phyloP scores from a whole-genome alignment of 805 yeast genomes.

The Metschnikowia peoriensis region DNA sequence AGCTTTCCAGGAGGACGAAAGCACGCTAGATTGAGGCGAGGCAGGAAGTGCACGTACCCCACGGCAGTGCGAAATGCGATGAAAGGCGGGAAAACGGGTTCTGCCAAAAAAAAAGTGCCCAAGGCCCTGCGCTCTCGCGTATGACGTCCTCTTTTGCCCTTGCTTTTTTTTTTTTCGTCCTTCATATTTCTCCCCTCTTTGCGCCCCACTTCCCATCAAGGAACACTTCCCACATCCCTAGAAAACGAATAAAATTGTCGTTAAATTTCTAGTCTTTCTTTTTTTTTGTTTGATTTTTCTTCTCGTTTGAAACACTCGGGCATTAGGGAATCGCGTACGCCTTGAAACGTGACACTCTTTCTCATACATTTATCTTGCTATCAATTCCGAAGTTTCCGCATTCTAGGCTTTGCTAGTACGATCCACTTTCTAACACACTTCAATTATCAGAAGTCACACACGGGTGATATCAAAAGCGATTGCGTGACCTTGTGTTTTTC shows the following conservation, averaged over 20 bases:
- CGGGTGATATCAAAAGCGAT: not conserved
- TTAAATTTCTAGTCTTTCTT: not conserved
- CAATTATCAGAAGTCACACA: not conserved
- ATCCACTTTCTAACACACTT: not conserved
- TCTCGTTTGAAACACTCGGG: not conserved
- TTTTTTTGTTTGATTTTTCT: not conserved
- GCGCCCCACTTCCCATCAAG: slow-evolving; percentile 7
- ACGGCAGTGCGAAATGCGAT: not conserved
- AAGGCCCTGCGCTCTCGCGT: slow-evolving; percentile 6
- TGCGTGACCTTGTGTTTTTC: not conserved
- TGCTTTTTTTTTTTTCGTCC: slow-evolving; percentile 4
- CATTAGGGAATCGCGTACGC: not conserved
- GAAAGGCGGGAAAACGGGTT: not conserved
- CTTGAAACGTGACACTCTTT: slow-evolving; percentile 4
- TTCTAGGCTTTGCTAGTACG: not conserved
- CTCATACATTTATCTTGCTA: not conserved
- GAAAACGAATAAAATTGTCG: not conserved
- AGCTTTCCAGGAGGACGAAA: not conserved
- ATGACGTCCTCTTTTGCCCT: slow-evolving; percentile 2
- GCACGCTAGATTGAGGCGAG: not conserved
- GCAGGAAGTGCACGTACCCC: slow-evolving; percentile 6
- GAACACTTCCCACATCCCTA: slow-evolving; percentile 4
- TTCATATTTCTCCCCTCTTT: slow-evolving; percentile 4
- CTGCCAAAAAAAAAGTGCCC: not conserved
- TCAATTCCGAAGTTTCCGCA: not conserved